These are phyloP conservation scores for Plasmodium adleri DNA, from an alignment of 169 alveolate species.

Conservation along the genomic window DNA sequence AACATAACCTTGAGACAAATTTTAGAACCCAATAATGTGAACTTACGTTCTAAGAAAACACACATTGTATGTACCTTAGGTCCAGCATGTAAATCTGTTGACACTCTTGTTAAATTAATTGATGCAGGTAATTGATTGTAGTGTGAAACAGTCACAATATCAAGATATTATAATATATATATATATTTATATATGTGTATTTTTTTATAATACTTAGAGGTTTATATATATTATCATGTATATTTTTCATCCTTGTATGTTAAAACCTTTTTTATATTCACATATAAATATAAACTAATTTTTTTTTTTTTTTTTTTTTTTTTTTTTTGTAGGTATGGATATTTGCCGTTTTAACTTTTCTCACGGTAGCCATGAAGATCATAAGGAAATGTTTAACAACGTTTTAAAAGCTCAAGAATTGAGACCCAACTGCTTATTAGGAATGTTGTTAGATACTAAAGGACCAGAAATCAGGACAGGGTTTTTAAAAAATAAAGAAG, in stretches of 20 bases:
- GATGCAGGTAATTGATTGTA: constrained; percentile 80
- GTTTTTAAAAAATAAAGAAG: constrained; percentile 91
- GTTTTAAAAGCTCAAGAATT: constrained; percentile 94
- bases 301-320: not conserved
- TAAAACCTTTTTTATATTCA: not conserved
- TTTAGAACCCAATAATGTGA: constrained; percentile 76
- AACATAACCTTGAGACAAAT: constrained; percentile 74
- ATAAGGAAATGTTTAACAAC: constrained; percentile 89
- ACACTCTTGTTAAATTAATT: constrained; percentile 92
- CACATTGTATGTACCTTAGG: constrained; percentile 98
- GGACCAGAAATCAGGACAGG: constrained; percentile 99
- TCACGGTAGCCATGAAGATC: constrained; percentile 98
- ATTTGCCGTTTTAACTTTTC: constrained; percentile 98
- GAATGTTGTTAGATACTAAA: constrained; percentile 98
- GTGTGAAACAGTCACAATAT: not conserved
- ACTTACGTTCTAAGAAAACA: constrained; percentile 90
- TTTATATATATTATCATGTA: not conserved
- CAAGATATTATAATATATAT: not conserved
- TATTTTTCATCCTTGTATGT: not conserved
- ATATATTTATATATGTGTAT: not conserved
- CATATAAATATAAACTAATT: too few relatives aligned
- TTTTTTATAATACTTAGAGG: not conserved
- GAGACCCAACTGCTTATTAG: constrained; percentile 94
- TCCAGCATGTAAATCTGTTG: constrained; percentile 95
- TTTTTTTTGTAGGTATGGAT: constrained; percentile 93